Conservation (phyloP, 495 filamentous ascomycete species). For the Aspergillus olivimuriae region DNA sequence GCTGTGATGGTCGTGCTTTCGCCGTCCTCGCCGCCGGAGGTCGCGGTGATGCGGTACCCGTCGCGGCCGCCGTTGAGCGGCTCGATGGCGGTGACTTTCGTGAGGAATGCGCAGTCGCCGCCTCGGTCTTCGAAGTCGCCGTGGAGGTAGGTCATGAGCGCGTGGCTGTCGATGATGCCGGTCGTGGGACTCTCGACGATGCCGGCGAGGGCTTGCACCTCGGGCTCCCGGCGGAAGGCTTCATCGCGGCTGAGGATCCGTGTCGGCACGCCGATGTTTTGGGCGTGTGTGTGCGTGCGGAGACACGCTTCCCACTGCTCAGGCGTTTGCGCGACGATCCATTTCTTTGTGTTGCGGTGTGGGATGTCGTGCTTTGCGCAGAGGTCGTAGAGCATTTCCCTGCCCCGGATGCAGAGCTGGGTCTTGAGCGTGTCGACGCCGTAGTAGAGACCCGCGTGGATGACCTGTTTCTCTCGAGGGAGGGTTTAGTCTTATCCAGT, state of each 20-base stretch:
- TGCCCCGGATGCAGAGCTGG: conserved; percentile 70
- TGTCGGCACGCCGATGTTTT: conserved; percentile 63
- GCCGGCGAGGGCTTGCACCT: conserved; percentile 60
- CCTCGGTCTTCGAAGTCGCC: conserved; percentile 71
- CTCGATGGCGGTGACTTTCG: conserved; percentile 53
- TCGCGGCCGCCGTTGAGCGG: conserved; percentile 37
- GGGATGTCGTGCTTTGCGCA: conserved; percentile 63
- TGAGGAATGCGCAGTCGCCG: conserved; percentile 63
- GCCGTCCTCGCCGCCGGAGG: conserved; percentile 35
- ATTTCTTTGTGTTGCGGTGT: conserved; percentile 75
- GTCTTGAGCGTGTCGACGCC: conserved; percentile 72
- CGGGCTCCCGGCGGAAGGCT: conserved; percentile 61
- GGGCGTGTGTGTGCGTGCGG: conserved; percentile 59
- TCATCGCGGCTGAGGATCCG: conserved; percentile 57
- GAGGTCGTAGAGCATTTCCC: conserved; percentile 69
- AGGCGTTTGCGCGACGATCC: conserved; percentile 83
- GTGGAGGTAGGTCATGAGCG: conserved; percentile 72
- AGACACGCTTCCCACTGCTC: conserved; percentile 61
- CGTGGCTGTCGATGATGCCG: conserved; percentile 86
- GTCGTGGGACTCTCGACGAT: conserved; percentile 78
- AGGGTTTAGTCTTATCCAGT: too few species aligned
- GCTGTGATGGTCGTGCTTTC: conserved; percentile 55
- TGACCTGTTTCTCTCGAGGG: conserved; percentile 51
- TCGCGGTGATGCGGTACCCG: conserved; percentile 56
- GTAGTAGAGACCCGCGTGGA: conserved; percentile 96